A percentile compares a stretch with the other conserved stretches of the same genome.
These are phyloP conservation scores for Closterium sp. DNA, from an alignment of 139 green algal genomes.

Conservation along the genomic window DNA sequence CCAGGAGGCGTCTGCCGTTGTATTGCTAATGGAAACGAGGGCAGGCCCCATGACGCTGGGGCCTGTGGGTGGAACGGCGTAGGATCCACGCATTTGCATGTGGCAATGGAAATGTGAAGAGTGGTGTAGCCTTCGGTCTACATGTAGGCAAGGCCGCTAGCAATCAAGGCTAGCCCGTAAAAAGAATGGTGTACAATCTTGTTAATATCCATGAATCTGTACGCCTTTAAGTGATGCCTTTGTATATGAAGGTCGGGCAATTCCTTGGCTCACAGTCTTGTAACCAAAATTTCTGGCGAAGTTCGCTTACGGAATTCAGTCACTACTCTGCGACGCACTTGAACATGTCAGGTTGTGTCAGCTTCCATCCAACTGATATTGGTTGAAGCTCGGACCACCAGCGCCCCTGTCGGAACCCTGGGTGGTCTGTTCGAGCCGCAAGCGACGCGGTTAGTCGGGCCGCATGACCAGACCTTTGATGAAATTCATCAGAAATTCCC, in stretches of 20 bases:
- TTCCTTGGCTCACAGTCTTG: no score
- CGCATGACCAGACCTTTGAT: neutral
- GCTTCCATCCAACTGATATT: neutral
- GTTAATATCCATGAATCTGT: neutral
- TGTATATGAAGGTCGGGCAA: no score
- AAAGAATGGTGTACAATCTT: neutral
- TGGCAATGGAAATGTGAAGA: neutral
- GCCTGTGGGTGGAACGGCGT: no score
- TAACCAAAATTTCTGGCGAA: neutral
- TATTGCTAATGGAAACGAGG: neutral
- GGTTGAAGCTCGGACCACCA: neutral
- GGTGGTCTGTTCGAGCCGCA: neutral
- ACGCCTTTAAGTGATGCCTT: neutral
- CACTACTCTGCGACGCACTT: neutral
- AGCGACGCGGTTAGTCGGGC: neutral
- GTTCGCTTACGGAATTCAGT: neutral
- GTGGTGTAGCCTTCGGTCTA: neutral
- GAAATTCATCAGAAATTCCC: neutral
- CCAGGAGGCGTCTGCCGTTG: neutral
- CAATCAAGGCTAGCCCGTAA: neutral
- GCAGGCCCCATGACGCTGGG: neutral
- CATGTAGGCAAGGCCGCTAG: neutral
- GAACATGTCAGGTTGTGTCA: neutral
- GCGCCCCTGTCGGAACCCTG: neutral
- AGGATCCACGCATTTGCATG: neutral